Evolutionary conservation across 108 stramenopile genomes (phyloP).

Genomic region (Schizochytrium sp.): DNA sequence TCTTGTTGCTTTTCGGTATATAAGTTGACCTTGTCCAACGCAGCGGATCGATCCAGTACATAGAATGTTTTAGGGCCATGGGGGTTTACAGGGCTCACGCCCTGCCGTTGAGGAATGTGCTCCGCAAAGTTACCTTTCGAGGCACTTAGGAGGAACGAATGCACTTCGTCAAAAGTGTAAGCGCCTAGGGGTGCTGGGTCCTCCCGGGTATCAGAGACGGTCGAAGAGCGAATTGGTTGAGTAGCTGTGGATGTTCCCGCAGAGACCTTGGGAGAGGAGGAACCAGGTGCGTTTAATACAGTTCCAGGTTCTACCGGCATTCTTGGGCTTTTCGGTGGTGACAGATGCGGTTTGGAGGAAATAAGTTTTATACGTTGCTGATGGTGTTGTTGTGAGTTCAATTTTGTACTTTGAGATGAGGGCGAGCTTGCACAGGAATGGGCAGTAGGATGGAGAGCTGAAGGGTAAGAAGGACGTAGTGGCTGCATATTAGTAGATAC

Average conservation of each 20-base stretch:
- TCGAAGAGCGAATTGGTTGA: background rate
- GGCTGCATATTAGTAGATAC: too few relatives aligned
- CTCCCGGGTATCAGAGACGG: background rate
- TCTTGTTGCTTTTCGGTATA: background rate
- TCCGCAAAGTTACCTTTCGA: background rate
- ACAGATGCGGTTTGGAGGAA: too few relatives aligned
- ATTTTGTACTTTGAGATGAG: too few relatives aligned
- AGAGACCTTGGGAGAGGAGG: background rate
- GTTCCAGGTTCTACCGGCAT: too few relatives aligned
- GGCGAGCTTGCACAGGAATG: too few relatives aligned
- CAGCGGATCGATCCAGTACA: background rate
- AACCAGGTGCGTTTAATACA: too few relatives aligned
- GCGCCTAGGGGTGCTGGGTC: constrained; percentile 39
- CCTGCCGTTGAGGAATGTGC: background rate
- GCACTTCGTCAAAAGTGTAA: background rate
- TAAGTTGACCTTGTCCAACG: background rate
- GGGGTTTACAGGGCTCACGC: constrained; percentile 42
- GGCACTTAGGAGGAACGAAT: background rate
- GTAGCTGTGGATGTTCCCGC: background rate
- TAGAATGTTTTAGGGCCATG: constrained; percentile 23
- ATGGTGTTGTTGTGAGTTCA: too few relatives aligned
- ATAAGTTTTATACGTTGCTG: too few relatives aligned
- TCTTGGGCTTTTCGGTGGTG: too few relatives aligned
- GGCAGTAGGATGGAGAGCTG: too few relatives aligned
- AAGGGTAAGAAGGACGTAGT: too few relatives aligned